These are phyloP conservation scores for Macrolepiota albuminosa DNA, from an alignment of 768 basidiomycete species.

Conservation along the genomic window DNA sequence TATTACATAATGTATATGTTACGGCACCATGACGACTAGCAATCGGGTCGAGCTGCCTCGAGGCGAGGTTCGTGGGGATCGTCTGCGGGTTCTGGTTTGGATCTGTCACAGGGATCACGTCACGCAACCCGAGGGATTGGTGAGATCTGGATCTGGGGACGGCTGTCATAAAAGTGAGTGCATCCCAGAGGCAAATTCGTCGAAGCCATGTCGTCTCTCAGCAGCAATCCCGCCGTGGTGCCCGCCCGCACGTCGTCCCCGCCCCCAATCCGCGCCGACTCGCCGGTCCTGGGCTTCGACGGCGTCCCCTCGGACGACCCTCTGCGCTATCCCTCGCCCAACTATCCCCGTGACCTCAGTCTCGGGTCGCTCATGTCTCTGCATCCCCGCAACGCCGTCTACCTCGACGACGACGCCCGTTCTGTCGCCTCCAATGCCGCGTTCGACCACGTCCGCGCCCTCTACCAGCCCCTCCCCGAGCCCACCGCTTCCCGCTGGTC, in stretches of 20 bases:
- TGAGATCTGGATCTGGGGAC: background rate
- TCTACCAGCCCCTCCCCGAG: background rate
- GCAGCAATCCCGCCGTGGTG: background rate
- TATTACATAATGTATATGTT: no score
- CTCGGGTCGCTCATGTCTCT: background rate
- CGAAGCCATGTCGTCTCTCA: no score
- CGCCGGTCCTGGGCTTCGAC: constrained; percentile 21
- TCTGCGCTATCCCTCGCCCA: constrained; percentile 14
- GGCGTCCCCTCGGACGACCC: constrained; percentile 11
- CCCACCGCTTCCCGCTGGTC: constrained; percentile 13
- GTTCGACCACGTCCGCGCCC: background rate
- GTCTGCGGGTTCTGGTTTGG: no score
- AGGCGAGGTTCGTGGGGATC: no score
- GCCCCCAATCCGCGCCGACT: constrained; percentile 15
- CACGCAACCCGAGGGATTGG: background rate
- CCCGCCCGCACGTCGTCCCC: no score
- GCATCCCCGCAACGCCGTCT: constrained; percentile 27
- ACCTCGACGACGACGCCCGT: constrained; percentile 29
- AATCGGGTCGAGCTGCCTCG: no score
- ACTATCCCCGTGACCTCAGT: constrained; percentile 7
- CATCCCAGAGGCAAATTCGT: no score
- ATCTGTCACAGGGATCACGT: no score
- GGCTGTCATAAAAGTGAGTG: no score
- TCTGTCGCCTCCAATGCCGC: background rate
- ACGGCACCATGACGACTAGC: no score